A percentile compares a stretch with the other conserved stretches of the same genome.
Evolutionary conservation across 2,329 filamentous ascomycete species (phyloP).

Genomic region (Botrytis galanthina): DNA sequence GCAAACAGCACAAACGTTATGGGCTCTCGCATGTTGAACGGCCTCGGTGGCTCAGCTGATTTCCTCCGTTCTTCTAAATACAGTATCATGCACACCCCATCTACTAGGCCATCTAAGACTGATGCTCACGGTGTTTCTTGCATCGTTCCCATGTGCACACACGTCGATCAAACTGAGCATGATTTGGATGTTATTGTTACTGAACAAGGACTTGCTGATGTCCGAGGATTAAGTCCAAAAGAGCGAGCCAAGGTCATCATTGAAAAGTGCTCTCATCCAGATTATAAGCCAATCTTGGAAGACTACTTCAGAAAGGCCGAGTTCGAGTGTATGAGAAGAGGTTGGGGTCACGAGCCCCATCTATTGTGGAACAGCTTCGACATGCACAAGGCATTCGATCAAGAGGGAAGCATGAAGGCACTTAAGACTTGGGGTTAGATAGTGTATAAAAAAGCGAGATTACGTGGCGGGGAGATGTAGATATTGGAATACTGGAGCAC

Average conservation of each 20-base stretch:
- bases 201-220: conserved; percentile 74
- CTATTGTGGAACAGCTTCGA: conserved; percentile 83
- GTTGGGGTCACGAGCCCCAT: conserved; percentile 88
- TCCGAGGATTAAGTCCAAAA: conserved; percentile 74
- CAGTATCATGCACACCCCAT: conserved; percentile 91
- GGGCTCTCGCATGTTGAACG: conserved; percentile 84
- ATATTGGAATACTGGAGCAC: background rate
- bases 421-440: conserved; percentile 38
- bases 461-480: background rate
- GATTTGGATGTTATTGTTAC: conserved; percentile 88
- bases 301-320: conserved; percentile 86
- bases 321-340: conserved; percentile 79
- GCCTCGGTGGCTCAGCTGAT: conserved; percentile 77
- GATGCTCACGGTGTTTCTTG: conserved; percentile 80
- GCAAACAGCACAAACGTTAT: conserved; percentile 89
- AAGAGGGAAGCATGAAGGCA: conserved; percentile 76
- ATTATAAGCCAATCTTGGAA: conserved; percentile 77
- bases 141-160: conserved; percentile 92
- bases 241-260: conserved; percentile 85
- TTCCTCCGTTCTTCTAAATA: conserved; percentile 79
- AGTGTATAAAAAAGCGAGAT: conserved; percentile 5
- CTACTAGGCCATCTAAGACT: conserved; percentile 73
- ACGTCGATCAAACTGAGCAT: conserved; percentile 90
- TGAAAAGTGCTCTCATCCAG: conserved; percentile 79
- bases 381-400: conserved; percentile 79